Percentiles rank a stretch among this genome's conserved stretches.
Conservation (phyloP, 2,329 filamentous ascomycete species). For the Microsporum canis region DNA sequence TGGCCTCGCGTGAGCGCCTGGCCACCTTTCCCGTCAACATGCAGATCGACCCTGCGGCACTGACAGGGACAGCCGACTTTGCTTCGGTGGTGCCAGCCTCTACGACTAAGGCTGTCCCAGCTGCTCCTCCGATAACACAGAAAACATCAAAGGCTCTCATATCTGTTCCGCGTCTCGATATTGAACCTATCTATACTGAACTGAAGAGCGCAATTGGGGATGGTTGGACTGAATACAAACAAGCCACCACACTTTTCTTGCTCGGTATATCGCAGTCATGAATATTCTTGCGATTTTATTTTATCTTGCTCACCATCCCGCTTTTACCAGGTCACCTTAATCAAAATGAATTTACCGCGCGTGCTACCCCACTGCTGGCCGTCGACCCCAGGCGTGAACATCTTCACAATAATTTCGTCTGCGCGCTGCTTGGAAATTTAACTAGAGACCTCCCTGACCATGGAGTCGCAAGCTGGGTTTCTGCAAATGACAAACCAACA, state of each 20-base stretch:
- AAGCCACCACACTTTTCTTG: slow-evolving; percentile 46
- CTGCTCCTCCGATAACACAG: slow-evolving; percentile 20
- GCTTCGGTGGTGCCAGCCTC: slow-evolving; percentile 22
- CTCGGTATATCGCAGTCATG: slow-evolving; percentile 36
- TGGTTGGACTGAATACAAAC: slow-evolving; percentile 51
- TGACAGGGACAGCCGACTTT: slow-evolving; percentile 33
- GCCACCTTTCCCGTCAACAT: slow-evolving; percentile 27
- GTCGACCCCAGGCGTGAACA: slow-evolving; percentile 43
- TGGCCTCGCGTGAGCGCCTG: slow-evolving; percentile 32
- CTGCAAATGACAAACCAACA: slow-evolving; percentile 45
- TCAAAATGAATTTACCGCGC: slow-evolving; percentile 48
- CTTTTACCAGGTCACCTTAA: slow-evolving; percentile 43
- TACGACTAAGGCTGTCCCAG: slow-evolving; percentile 22
- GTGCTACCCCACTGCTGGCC: slow-evolving; percentile 45
- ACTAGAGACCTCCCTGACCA: slow-evolving; percentile 50
- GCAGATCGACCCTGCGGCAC: slow-evolving; percentile 37
- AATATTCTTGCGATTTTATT: slow-evolving; percentile 4
- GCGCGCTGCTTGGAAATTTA: slow-evolving; percentile 48
- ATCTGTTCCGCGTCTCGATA: slow-evolving; percentile 49
- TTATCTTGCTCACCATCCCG: background rate
- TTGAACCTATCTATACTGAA: slow-evolving; percentile 52
- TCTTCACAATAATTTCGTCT: slow-evolving; percentile 52
- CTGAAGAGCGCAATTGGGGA: slow-evolving; percentile 50
- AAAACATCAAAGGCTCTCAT: slow-evolving; percentile 42
- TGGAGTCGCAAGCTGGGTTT: slow-evolving; percentile 53